Evolutionary conservation across 371 early-diverging fungal genomes (phyloP).

Genomic region (Mucor plumbeus): DNA sequence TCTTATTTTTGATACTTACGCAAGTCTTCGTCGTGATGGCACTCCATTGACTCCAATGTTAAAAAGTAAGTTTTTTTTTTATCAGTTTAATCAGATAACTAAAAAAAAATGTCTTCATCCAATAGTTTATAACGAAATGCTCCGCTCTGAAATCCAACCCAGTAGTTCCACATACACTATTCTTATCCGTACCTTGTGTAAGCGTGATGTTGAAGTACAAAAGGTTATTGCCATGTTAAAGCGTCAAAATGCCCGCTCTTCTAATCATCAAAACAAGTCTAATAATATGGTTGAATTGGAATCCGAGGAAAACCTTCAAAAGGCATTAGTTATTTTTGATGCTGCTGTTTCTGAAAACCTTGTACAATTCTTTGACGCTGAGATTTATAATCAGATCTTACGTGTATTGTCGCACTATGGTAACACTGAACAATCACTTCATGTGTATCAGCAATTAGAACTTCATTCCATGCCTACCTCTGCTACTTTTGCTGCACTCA

Average conservation of each 20-base stretch:
- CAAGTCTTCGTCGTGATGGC: slow-evolving; percentile 42
- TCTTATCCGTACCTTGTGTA: slow-evolving; percentile 48
- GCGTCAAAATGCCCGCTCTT: slow-evolving; percentile 41
- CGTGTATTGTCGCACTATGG: slow-evolving; percentile 58
- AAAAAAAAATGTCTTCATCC: no score
- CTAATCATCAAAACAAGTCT: slow-evolving; percentile 14
- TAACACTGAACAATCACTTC: slow-evolving; percentile 39
- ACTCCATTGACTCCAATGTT: slow-evolving; percentile 41
- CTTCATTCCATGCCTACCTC: slow-evolving; percentile 38
- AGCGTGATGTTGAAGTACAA: slow-evolving; percentile 59
- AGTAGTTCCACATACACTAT: slow-evolving; percentile 49
- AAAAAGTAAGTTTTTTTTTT: slow-evolving; percentile 31
- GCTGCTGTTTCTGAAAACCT: slow-evolving; percentile 25
- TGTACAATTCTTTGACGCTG: slow-evolving; percentile 43
- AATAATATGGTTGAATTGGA: slow-evolving; percentile 40
- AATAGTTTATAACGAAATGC: slow-evolving; percentile 56
- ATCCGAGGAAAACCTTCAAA: slow-evolving; percentile 42
- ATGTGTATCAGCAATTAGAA: slow-evolving; percentile 38
- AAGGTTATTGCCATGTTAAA: slow-evolving; percentile 51
- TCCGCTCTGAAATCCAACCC: slow-evolving; percentile 40
- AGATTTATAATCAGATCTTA: slow-evolving; percentile 52
- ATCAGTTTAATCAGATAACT: neutral
- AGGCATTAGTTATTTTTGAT: slow-evolving; percentile 47
- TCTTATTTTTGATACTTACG: slow-evolving; percentile 48
- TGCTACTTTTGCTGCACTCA: slow-evolving; percentile 56